Evolutionary conservation across 805 yeast genomes (phyloP), one percentile per base, ranked within the genome.

Genomic region (Candida wancherniae): DNA sequence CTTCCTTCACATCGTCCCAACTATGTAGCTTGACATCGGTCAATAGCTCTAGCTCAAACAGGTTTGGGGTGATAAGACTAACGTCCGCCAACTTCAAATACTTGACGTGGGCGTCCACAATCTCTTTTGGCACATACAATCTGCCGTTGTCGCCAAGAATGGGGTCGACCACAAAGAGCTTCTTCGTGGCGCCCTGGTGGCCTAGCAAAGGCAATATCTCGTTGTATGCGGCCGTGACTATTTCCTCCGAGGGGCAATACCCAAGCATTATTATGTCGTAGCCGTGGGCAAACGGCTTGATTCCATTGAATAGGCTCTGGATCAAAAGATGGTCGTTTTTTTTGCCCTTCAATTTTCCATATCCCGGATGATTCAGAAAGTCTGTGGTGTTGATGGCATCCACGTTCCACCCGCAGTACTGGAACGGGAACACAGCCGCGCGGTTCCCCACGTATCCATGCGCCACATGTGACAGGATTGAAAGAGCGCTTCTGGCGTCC

Each of bases 101-200:
- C 9, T 61, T 39, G 42, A 63, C 61, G 48, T 80, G 80, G 2
- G 68, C 53, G 0, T 74, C 73, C 0, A 80, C 61, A 15, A 79
- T 67, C 9, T 61, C 69, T 32, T 68, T 70, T 36, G 69, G 69
- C 1, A 90, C 95, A 52, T 90, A 90, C 3, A 87, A 56, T 35
- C 64, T 69, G 1, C 95, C 96, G 45, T 85, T 80, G 51, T 90
- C 97, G 9, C 97, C 97, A 53, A 90, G 59, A 1, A 90, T 92
- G 1, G 97, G 97, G 53, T 90, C 97, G 29, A 90, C 53, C 4
- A 88, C 67, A 78, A 90, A 77, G 11, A 72, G 56, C 58, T 34
- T 30, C 26, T 20, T 28, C 21, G 17, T 31, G 42, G 72, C 75
- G 1, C 22, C 44, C 22, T 28, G 8, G 10, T 28, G 50, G 40